Evolutionary conservation across 2,329 filamentous ascomycete genomes (phyloP), one percentile per base, ranked within the genome.

Genomic region (Stenocarpella maydis): DNA sequence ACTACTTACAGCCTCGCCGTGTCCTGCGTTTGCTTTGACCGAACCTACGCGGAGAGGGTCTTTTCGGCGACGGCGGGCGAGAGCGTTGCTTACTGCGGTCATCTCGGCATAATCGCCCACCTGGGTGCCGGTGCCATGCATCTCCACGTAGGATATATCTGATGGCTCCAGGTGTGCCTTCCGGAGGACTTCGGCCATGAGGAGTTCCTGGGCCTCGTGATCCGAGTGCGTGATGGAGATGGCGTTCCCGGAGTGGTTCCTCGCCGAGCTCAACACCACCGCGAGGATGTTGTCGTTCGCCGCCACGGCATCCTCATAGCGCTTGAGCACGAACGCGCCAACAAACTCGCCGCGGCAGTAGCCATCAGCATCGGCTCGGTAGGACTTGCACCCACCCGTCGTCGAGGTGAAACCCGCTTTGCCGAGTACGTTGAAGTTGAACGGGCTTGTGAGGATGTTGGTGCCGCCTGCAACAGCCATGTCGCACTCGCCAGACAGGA

Each of bases 361-460:
- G 0, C 86, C 85, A 72, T 86, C 84, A 0, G 84, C 85, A 3
- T 71, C 73, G 12, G 75, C 74, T 65, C 84, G 82, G 21, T 78
- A 85, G 0, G 80, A 78, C 67, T 87, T 86, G 72, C 85, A 88
- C 37, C 82, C 73, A 14, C 67, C 71, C 9, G 71, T 78, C 52
- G 70, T 70, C 0, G 88, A 90, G 71, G 92, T 80, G 78, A 91
- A 91, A 66, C 89, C 86, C 83, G 89, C 77, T 72, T 87, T 86
- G 74, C 85, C 86, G 2, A 92, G 82, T 74, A 87, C 88, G 53
- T 88, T 84, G 77, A 87, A 88, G 78, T 86, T 86, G 75, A 91
- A 88, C 0, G 89, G 88, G 76, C 90, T 90, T 43, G 88, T 90
- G 61, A 91, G 74, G 19, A 91, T 83, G 72, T 91, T 91, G 8